Conservation (phyloP, 2,329 filamentous ascomycete genomes). For the Trichocomaceae sp. region DNA sequence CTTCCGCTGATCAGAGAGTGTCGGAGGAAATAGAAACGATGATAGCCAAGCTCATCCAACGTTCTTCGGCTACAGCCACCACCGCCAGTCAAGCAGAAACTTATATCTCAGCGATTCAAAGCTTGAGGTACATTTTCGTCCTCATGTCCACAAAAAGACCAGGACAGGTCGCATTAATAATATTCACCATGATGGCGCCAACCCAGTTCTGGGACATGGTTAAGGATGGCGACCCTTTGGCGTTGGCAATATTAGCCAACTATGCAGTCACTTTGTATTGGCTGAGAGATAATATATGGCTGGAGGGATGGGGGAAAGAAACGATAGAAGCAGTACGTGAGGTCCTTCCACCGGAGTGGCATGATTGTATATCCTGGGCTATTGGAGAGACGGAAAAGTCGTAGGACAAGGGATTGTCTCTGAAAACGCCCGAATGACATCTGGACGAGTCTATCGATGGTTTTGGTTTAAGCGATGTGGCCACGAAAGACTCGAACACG, state of each 20-base stretch:
- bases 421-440: neutral
- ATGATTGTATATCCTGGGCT: constrained; percentile 10
- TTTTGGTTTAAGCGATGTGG: too few relatives aligned
- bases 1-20: neutral
- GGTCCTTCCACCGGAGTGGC: constrained; percentile 5
- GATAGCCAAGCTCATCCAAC: constrained; percentile 1
- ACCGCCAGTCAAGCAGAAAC: neutral
- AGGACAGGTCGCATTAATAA: neutral
- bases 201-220: constrained; percentile 9
- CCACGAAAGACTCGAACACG: neutral
- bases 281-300: constrained; percentile 6
- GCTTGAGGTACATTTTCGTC: constrained; percentile 1
- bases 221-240: constrained; percentile 3
- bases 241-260: constrained; percentile 11
- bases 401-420: neutral
- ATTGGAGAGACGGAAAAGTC: neutral
- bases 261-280: constrained; percentile 7
- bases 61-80: neutral
- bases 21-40: constrained; percentile 7
- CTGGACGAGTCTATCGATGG: neutral
- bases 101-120: constrained; percentile 4
- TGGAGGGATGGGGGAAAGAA: constrained; percentile 11
- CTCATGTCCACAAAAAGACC: neutral
- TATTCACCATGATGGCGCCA: constrained; percentile 3
- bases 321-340: constrained; percentile 8